Percentiles rank a stretch among this genome's conserved stretches.
Conservation (phyloP, 345 rosid species). For the Reutealis trisperma region DNA sequence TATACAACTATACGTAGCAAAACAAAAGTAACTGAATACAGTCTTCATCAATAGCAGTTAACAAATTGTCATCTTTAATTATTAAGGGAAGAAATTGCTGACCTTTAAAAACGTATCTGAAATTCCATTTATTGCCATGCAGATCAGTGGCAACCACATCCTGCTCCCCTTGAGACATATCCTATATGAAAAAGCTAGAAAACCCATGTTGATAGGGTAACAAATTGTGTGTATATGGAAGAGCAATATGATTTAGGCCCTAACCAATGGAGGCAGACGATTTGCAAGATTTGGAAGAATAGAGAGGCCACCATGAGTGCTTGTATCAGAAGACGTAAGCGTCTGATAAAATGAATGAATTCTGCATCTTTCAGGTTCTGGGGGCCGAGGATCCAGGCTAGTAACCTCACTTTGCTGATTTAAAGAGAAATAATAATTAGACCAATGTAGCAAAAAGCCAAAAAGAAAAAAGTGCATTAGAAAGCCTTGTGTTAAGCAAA, state of each 20-base stretch:
- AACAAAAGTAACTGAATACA: background rate
- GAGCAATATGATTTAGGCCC: conserved; percentile 17
- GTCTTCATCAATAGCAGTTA: background rate
- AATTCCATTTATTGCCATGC: conserved; percentile 91
- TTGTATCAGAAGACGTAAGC: conserved; percentile 96
- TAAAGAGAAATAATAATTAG: background rate
- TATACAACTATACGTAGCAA: background rate
- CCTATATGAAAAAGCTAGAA: conserved; percentile 46
- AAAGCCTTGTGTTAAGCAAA: conserved; percentile 5
- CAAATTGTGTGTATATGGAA: conserved; percentile 2
- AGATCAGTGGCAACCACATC: conserved; percentile 93
- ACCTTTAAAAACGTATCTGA: conserved; percentile 99
- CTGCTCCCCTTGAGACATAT: conserved; percentile 99
- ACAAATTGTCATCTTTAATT: background rate
- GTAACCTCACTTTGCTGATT: conserved; percentile 68
- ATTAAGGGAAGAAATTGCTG: conserved; percentile 14
- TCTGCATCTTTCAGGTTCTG: conserved; percentile 72
- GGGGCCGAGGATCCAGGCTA: conserved; percentile 65
- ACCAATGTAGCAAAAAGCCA: background rate
- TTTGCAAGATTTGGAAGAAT: conserved; percentile 96
- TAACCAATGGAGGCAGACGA: conserved; percentile 95
- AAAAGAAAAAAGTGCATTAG: conserved; percentile 9
- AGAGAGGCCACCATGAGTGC: conserved; percentile 99
- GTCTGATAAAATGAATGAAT: conserved; percentile 94
- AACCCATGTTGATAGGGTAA: conserved; percentile 10